Evolutionary conservation across 2,329 filamentous ascomycete genomes (phyloP), one percentile per base, ranked within the genome.

Genomic region (Cladosporium sp.): DNA sequence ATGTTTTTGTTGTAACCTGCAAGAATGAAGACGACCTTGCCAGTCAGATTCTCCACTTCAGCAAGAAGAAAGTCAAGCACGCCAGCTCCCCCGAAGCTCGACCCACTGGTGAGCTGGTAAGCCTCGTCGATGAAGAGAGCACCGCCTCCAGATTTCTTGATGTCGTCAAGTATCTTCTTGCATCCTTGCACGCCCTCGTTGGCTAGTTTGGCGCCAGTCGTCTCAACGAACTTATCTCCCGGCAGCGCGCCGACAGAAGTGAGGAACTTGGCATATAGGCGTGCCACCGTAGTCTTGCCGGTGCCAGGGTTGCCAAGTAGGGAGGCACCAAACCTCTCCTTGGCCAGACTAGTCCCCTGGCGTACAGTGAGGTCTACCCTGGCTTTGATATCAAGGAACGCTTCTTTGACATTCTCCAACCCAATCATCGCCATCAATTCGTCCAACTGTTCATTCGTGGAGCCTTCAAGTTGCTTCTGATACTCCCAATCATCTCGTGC

Each of bases 101-200:
- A 82, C 0, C 81, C 81, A 0, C 82, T 83, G 0, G 84, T 80
- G 0, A 93, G 76, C 63, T 92, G 88, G 66, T 93, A 92, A 0
- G 89, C 88, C 69, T 93, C 89, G 60, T 93, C 89, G 20, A 93
- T 87, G 67, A 93, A 92, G 1, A 90, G 66, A 0, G 86, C 86
- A 0, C 89, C 89, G 0, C 88, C 89, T 0, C 83, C 85, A 0
- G 72, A 63, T 28, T 84, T 76, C 3, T 84, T 69, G 0, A 92
- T 77, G 0, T 76, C 64, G 2, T 87, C 77, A 5, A 89, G 73
- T 0, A 85, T 71, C 12, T 79, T 78, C 65, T 88, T 79, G 62
- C 80, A 84, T 0, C 79, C 83, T 0, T 74, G 57, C 0, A 90
- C 81, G 0, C 88, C 88, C 0, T 80, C 77, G 11, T 45, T 28